Conservation (phyloP, 257 asterid species). For the Linaria vulgaris region DNA sequence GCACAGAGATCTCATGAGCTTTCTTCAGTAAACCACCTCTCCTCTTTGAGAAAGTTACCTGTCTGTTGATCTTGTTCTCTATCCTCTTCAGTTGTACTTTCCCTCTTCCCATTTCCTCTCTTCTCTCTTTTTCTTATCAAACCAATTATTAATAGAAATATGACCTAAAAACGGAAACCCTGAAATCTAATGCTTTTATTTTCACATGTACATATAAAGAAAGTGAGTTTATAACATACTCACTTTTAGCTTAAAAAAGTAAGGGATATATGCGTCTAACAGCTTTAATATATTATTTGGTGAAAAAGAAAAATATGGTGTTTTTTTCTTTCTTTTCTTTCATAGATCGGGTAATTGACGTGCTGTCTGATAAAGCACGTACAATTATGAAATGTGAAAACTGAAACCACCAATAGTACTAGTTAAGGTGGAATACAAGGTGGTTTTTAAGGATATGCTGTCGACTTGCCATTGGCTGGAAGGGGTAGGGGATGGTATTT, state of each 20-base stretch:
- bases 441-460: slow-evolving; percentile 40
- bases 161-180: slow-evolving; percentile 21
- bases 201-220: slow-evolving; percentile 25
- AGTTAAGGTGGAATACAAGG: slow-evolving; percentile 21
- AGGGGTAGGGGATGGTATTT: background rate
- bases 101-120: slow-evolving; percentile 71
- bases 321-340: background rate
- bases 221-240: slow-evolving; percentile 17
- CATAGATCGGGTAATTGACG: background rate
- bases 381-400: slow-evolving; percentile 36
- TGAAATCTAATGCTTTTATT: background rate
- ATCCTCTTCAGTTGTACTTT: slow-evolving; percentile 72
- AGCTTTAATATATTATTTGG: background rate
- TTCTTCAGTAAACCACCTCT: slow-evolving; percentile 75
- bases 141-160: slow-evolving; percentile 26
- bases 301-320: slow-evolving; percentile 21
- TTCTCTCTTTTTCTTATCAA: slow-evolving; percentile 27
- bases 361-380: slow-evolving; percentile 40
- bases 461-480: slow-evolving; percentile 27
- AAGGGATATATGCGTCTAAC: slow-evolving; percentile 1
- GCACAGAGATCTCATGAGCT: slow-evolving; percentile 82
- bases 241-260: slow-evolving; percentile 18
- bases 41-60: slow-evolving; percentile 83
- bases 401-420: slow-evolving; percentile 29
- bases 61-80: slow-evolving; percentile 84